Base-by-base conservation (phyloP, 78 protist species). In the Dictyostelium capitatum region DNA sequence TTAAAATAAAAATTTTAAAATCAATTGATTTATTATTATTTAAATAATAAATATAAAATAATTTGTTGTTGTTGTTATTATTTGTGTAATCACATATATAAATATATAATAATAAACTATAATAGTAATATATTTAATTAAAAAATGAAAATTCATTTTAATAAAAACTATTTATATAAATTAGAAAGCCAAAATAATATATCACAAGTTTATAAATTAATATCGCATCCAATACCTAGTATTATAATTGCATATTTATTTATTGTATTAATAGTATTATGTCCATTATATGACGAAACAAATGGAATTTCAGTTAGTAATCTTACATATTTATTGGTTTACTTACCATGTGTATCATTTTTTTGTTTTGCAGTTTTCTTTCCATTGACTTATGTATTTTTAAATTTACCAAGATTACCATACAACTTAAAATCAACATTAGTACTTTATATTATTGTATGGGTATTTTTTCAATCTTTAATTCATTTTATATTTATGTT, bases 291-390 rank as follows among this genome's bases (percentile, higher is more conserved):
- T 7, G 54, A 67, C 4, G 70, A 32, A 6, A 47, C 41, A 1
- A 23, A 3, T 7, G 15, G 28, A 9, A 37, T 83, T 4, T 11
- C 82, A 4, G 8, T 11, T 6, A 32, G 15, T 2, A 53, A 83
- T 41, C 15, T 83, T 4, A 72, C 69, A 15, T 83, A 83, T 41
- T 51, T 83, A 2, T 70, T 83, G 11, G 65, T 72, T 7, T 83
- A 83, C 23, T n/a, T 83, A 15, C 90, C 90, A 54, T 30, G 73
- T 50, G 80, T 83, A 54, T 53, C 81, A 12, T 19, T 83, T 11
- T 83, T 83, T 83, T 72, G 81, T 43, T 83, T 83, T 83, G 80
- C 90, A 0, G 90, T 83, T 19, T 83, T 83, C 19, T 83, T 83
- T 32, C 54, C 70, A 28, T 19, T 83, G n/a, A 37, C 90, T 1